phyloP scores from a whole-genome alignment of 129 eudicot genomes.

The Escallonia herrerae region DNA sequence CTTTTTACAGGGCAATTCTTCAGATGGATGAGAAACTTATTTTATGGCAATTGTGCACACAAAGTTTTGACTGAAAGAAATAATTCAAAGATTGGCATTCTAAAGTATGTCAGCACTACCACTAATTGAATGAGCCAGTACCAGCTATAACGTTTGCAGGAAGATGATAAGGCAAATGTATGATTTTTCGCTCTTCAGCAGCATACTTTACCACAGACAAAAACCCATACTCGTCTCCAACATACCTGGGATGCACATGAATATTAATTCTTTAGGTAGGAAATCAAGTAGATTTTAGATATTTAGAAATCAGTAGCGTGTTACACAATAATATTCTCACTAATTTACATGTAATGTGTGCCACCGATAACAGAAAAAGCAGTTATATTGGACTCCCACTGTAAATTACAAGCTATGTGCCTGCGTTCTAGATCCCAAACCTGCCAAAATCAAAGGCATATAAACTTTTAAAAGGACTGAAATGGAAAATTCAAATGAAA shows the following conservation, averaged over 20 bases:
- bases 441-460: slow-evolving; percentile 40
- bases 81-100: neutral
- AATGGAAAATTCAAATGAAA: neutral
- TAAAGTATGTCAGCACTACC: slow-evolving; percentile 14
- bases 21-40: too few relatives aligned
- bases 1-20: too few relatives aligned
- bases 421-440: slow-evolving; percentile 84
- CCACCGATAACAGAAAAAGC: slow-evolving; percentile 64
- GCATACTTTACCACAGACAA: slow-evolving; percentile 72
- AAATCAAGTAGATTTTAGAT: slow-evolving; percentile 9
- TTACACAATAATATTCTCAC: slow-evolving; percentile 1
- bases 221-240: slow-evolving; percentile 88
- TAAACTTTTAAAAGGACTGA: neutral
- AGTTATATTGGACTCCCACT: slow-evolving; percentile 89
- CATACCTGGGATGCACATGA: slow-evolving; percentile 47
- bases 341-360: slow-evolving; percentile 67
- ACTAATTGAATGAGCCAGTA: slow-evolving; percentile 22
- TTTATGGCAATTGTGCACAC: too few relatives aligned
- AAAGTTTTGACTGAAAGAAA: neutral
- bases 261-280: slow-evolving; percentile 11
- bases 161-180: slow-evolving; percentile 60
- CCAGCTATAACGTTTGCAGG: slow-evolving; percentile 82
- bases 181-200: slow-evolving; percentile 44
- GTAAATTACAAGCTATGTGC: slow-evolving; percentile 47
- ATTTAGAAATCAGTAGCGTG: neutral